Percentiles rank a stretch among this genome's conserved stretches.
These are phyloP conservation scores for Monascus ruber DNA, from an alignment of 2,329 filamentous ascomycete species.

Conservation along the genomic window DNA sequence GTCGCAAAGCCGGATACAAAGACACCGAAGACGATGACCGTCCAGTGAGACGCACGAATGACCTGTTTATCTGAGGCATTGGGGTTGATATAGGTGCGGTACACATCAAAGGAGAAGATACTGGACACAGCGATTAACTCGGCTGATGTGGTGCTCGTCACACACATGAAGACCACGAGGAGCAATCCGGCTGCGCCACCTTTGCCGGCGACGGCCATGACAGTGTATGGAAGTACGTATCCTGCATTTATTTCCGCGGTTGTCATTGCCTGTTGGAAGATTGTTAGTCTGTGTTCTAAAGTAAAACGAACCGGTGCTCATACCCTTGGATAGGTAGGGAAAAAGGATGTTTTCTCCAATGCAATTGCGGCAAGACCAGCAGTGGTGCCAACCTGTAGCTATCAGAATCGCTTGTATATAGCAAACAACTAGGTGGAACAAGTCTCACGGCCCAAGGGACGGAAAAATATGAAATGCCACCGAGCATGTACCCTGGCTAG, in stretches of 20 bases:
- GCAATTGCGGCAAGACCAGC: slow-evolving; percentile 40
- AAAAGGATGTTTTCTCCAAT: slow-evolving; percentile 37
- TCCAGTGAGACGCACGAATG: slow-evolving; percentile 42
- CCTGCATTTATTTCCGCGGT: slow-evolving; percentile 24
- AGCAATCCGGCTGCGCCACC: slow-evolving; percentile 27
- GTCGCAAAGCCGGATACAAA: slow-evolving; percentile 44
- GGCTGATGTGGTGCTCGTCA: slow-evolving; percentile 39
- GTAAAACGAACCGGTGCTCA: neutral
- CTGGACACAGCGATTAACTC: slow-evolving; percentile 45
- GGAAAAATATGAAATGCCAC: slow-evolving; percentile 43
- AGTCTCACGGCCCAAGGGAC: slow-evolving; percentile 39
- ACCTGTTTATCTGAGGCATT: slow-evolving; percentile 37
- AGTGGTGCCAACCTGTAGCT: slow-evolving; percentile 29
- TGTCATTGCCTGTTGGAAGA: slow-evolving; percentile 17
- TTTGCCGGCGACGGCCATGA: slow-evolving; percentile 27
- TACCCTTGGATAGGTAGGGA: slow-evolving; percentile 43
- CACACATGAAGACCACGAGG: slow-evolving; percentile 32
- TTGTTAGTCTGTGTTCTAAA: neutral
- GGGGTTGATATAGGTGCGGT: slow-evolving; percentile 40
- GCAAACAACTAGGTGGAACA: too few species aligned
- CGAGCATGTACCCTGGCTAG: slow-evolving; percentile 37
- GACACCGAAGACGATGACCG: slow-evolving; percentile 42
- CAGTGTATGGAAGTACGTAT: slow-evolving; percentile 29
- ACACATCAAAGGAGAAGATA: slow-evolving; percentile 45
- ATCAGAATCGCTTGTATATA: too few species aligned